Base-by-base conservation (phyloP, 108 stramenopile genomes). In the Cyclotella cryptica region DNA sequence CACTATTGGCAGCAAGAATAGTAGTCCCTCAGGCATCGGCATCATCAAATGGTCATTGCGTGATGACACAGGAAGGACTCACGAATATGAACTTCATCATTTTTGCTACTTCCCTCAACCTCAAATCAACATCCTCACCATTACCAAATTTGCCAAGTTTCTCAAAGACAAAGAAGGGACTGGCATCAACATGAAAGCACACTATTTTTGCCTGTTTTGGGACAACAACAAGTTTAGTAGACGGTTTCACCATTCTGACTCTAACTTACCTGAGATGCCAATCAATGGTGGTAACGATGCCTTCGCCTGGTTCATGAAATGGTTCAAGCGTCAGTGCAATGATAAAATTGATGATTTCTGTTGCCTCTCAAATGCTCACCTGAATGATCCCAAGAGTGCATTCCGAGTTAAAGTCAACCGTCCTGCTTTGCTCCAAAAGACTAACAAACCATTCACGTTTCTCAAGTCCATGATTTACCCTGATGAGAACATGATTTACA, bases 181-280 rank as follows among this genome's bases (percentile, higher is more conserved):
- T 29, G 68, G 68, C 1, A 54, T 69, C n/a, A 26, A 52, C 14
- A 69, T 51, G 6, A 53, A 47, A 13, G 18, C 12, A n/a, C 1
- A 22, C 11, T 27, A 69, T 10, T 69, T 51, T 1, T 10, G 30
- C 28, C 35, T 69, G 11, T 69, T 35, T 69, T 69, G 68, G 68
- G 24, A 69, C 14, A 28, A 17, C 10, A 30, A 54, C 27, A 54
- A 49, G 29, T 29, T 28, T 22, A 39, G 21, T 54, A 7, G 68
- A 2, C 39, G 7, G 2, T 27, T 69, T 7, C 15, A 30, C 8
- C 52, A 69, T 24, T 47, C 68, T 6, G 30, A 9, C 12, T 69
- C 68, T 1, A 69, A 69, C 29, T 30, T 69, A 4, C 68, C 52
- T n/a, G 68, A 53, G 19, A 30, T 69, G 68, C 28, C 27, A 52